phyloP scores from a whole-genome alignment of 495 filamentous ascomycete species.

The Penicillium simplicissimum region DNA sequence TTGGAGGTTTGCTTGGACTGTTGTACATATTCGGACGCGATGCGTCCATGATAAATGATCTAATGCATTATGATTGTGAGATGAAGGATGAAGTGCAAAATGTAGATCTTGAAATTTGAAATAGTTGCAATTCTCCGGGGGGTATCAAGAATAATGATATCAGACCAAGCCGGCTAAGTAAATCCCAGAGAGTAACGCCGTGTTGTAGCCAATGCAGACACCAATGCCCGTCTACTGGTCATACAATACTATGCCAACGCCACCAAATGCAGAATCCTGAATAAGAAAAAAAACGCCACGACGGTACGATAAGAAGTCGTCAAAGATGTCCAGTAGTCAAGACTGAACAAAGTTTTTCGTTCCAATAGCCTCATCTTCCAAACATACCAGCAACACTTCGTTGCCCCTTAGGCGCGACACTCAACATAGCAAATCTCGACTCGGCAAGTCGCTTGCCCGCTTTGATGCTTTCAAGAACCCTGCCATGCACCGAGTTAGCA shows the following conservation, averaged over 20 bases:
- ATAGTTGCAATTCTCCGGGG: background rate
- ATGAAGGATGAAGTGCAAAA: slow-evolving; percentile 2
- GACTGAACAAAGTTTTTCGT: too few species aligned
- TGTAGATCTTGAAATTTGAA: background rate
- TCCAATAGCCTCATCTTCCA: too few species aligned
- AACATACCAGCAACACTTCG: slow-evolving; percentile 60
- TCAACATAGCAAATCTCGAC: slow-evolving; percentile 62
- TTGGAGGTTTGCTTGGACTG: slow-evolving; percentile 1
- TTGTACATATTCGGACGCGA: slow-evolving; percentile 27
- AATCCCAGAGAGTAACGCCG: background rate
- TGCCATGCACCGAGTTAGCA: slow-evolving; percentile 27
- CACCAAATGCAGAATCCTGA: background rate
- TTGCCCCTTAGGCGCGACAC: slow-evolving; percentile 60
- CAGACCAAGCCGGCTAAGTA: background rate
- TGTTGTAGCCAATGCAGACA: background rate
- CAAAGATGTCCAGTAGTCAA: background rate
- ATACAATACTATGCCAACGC: background rate
- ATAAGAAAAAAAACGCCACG: background rate
- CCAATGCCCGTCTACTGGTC: background rate
- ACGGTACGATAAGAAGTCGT: background rate
- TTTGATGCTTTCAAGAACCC: slow-evolving; percentile 78
- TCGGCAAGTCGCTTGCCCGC: slow-evolving; percentile 74
- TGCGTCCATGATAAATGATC: slow-evolving; percentile 14
- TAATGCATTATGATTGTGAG: slow-evolving; percentile 31
- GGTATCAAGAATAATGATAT: background rate